These are phyloP conservation scores for Plasmodium sp. DNA, from an alignment of 169 alveolate species.

Conservation along the genomic window DNA sequence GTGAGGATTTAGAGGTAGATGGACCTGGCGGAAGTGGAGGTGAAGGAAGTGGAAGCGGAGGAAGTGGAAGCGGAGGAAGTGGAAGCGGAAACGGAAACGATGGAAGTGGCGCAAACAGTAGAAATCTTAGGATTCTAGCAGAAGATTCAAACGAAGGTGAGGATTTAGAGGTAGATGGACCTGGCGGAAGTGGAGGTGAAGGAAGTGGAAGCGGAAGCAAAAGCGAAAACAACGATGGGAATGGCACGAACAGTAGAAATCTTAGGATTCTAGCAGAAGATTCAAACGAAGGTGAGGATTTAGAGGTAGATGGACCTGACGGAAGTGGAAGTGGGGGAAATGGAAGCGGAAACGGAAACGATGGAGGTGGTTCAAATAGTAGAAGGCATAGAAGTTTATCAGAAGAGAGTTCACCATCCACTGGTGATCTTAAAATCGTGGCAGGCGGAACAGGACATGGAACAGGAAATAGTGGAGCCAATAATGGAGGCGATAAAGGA, in stretches of 20 bases:
- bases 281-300: neutral
- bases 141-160: neutral
- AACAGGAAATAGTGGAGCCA: neutral
- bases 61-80: too few species aligned
- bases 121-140: neutral
- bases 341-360: neutral
- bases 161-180: neutral
- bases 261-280: neutral
- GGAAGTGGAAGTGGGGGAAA: neutral
- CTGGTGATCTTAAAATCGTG: neutral
- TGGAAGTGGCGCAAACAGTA: neutral
- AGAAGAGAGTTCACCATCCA: neutral
- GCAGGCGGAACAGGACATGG: neutral
- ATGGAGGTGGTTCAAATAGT: neutral
- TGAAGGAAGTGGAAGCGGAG: neutral
- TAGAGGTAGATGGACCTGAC: neutral
- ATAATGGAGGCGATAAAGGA: neutral
- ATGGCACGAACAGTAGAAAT: neutral
- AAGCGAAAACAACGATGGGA: neutral
- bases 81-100: too few species aligned
- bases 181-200: neutral
- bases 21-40: too few species aligned
- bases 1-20: neutral
- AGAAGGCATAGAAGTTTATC: neutral
- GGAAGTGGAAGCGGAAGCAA: too few species aligned